Base-by-base conservation (phyloP, 23 red algal genomes). In the Agarophyton chilense region DNA sequence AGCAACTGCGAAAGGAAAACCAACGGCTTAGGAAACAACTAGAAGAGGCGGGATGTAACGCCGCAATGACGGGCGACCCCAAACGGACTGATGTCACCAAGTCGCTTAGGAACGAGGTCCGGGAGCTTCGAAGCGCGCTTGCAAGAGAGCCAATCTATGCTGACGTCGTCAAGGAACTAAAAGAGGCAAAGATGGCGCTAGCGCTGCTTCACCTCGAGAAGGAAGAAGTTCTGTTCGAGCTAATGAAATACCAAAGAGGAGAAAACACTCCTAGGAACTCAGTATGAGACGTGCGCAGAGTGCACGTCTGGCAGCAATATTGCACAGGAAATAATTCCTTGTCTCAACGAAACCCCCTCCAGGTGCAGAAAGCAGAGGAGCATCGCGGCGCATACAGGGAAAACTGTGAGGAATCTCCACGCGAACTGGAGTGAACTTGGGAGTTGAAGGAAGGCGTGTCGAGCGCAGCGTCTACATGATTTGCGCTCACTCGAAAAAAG, bases 131-230 rank as follows among this genome's bases (percentile, higher is more conserved):
- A 28, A 65, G 25, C 28, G 76, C 64, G 44, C 92, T 94, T 36
- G 67, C 74, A 47, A 49, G 92, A 28, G 92, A 94, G 41, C 92
- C 92, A 35, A 83, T 83, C 18, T 94, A 83, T 21, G 73, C 65
- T 21, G 92, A 88, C 33, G 77, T 94, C 0, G 92, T 94, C 41
- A 58, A 77, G 21, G 83, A 94, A 51, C 66, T 94, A 28, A 94
- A 94, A 82, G 92, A 94, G 83, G 83, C 84, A 9, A 94, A 94
- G 77, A 89, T 94, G 82, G 92, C 83, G 2, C 46, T 94, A 35
- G 92, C 92, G n/a, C 25, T 94, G 25, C 49, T 89, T 35, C 72
- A 94, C 49, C 45, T 89, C 17, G 92, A 94, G 53, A 88, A 89
- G 24, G 92, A 94, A 75, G 55, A 94, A 74, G 51, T 82, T 24